A percentile compares a stretch with the other conserved stretches of the same genome.
Evolutionary conservation across 2,329 filamentous ascomycete genomes (phyloP).

Genomic region (Gaeumannomyces sp.): DNA sequence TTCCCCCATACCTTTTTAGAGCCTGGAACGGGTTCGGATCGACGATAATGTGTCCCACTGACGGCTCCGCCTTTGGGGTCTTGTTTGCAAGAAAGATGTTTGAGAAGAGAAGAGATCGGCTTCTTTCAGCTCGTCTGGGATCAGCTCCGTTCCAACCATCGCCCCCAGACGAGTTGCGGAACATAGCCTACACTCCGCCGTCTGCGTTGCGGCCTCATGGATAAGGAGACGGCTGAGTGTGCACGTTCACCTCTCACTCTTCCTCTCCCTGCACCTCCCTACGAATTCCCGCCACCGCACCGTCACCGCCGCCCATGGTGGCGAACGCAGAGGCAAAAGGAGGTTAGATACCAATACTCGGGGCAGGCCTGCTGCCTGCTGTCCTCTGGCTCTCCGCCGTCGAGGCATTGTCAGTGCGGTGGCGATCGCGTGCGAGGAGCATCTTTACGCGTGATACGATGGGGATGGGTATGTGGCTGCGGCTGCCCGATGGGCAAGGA

Average conservation of each 20-base stretch:
- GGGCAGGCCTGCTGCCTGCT: neutral
- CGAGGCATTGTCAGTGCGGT: neutral
- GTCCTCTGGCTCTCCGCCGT: neutral
- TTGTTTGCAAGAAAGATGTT: neutral
- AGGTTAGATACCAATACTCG: neutral
- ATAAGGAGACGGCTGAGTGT: no score
- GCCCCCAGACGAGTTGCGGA: neutral
- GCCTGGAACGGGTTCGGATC: neutral
- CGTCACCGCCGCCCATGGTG: neutral
- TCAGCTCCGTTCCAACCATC: neutral
- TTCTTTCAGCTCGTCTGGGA: neutral
- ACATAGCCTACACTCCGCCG: no score
- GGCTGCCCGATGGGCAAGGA: neutral
- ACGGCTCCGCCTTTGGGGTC: neutral
- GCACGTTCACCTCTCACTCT: neutral
- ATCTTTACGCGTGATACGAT: no score
- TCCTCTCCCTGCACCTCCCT: no score
- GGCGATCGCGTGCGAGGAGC: no score
- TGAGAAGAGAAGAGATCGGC: neutral
- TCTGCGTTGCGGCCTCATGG: neutral
- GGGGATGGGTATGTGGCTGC: neutral
- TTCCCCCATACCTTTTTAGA: no score
- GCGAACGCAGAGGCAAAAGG: no score
- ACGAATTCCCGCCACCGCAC: no score
- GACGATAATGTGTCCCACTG: neutral